These are phyloP conservation scores for Epichloe sibirici DNA, from an alignment of 2,329 filamentous ascomycete species.

Conservation along the genomic window DNA sequence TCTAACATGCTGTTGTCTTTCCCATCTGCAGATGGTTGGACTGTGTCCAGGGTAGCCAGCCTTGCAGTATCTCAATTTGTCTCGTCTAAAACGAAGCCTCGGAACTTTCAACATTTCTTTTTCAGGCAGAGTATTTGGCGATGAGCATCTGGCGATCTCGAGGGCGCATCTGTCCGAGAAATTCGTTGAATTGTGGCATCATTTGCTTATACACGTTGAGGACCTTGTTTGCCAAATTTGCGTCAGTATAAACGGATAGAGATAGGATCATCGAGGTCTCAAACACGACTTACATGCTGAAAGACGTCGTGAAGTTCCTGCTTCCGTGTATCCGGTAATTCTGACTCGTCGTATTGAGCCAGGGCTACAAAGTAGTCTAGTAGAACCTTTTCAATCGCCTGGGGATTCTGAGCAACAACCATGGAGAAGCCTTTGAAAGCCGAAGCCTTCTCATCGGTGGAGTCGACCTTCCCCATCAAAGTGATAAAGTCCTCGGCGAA, in stretches of 20 bases:
- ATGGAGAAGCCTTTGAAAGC: constrained; percentile 85
- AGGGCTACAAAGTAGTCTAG: constrained; percentile 75
- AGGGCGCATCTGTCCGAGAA: constrained; percentile 37
- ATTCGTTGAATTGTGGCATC: constrained; percentile 46
- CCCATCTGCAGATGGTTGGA: not conserved
- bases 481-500: constrained; percentile 75
- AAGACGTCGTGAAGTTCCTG: constrained; percentile 60
- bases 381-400: constrained; percentile 80
- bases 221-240: constrained; percentile 24
- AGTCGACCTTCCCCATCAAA: constrained; percentile 72
- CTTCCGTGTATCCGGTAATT: constrained; percentile 46
- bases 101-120: not conserved
- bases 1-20: not conserved
- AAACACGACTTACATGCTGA: constrained; percentile 49
- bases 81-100: not conserved
- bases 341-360: constrained; percentile 59
- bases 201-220: constrained; percentile 44
- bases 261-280: not conserved
- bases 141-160: constrained; percentile 38
- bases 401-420: constrained; percentile 74
- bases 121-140: constrained; percentile 33
- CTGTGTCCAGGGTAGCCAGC: not conserved
- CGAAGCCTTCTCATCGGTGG: constrained; percentile 87
- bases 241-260: not conserved
- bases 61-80: not conserved